phyloP scores from a whole-genome alignment of 306 rosid genomes.

The Pyrus communis region DNA sequence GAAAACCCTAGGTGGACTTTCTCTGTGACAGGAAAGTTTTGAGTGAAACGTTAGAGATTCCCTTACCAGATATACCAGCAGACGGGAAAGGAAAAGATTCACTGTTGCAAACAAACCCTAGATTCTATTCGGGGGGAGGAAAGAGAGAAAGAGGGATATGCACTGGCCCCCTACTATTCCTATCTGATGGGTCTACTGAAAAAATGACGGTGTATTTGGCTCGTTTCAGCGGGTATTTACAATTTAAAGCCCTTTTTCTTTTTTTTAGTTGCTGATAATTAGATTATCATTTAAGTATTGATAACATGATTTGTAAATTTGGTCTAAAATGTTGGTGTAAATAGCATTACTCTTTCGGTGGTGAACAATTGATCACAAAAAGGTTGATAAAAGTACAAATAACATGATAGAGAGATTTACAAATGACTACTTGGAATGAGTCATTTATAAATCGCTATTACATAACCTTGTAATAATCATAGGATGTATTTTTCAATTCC shows the following conservation, averaged over 20 bases:
- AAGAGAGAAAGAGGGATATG: conserved; percentile 10
- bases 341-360: no score
- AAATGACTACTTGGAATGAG: no score
- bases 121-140: conserved; percentile 30
- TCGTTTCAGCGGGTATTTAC: not conserved
- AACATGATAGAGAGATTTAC: no score
- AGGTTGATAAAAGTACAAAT: no score
- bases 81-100: conserved; percentile 31
- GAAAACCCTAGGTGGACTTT: conserved; percentile 13
- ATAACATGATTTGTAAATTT: no score
- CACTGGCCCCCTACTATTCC: not conserved
- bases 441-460: no score
- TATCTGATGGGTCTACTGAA: not conserved
- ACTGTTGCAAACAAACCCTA: conserved; percentile 59
- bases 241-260: conserved; percentile 17
- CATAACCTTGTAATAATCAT: no score
- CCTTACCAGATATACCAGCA: not conserved
- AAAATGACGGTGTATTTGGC: conserved; percentile 23
- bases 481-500: not conserved
- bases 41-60: conserved; percentile 10
- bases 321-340: no score
- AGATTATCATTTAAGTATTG: no score
- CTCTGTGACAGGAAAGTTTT: not conserved
- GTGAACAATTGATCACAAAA: no score
- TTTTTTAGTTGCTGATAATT: no score